A percentile compares a stretch with the other conserved stretches of the same genome.
Conservation (phyloP, 208 protist genomes). For the Wallacemonas sp. region DNA sequence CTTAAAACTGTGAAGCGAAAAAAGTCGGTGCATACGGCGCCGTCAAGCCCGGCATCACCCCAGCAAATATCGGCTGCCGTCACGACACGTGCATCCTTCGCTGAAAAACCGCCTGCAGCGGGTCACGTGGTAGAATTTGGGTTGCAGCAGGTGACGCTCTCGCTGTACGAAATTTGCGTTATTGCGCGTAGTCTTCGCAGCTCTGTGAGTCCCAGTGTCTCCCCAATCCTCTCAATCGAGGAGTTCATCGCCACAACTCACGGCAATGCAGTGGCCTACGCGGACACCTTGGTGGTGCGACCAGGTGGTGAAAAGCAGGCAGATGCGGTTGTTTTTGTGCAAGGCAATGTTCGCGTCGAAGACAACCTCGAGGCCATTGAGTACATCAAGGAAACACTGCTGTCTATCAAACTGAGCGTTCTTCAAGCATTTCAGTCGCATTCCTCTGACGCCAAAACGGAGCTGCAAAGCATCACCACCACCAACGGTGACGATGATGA, state of each 20-base stretch:
- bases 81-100: too few species aligned
- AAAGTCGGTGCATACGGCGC: not conserved
- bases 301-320: not conserved
- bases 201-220: not conserved
- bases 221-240: conserved; percentile 7
- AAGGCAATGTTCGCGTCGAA: conserved; percentile 9
- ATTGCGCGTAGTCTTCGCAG: conserved; percentile 6
- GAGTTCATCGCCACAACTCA: conserved; percentile 15
- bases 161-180: not conserved
- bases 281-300: not conserved
- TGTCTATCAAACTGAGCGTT: conserved; percentile 1
- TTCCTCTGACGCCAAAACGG: too few species aligned
- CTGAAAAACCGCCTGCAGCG: too few species aligned
- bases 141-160: conserved; percentile 4
- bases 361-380: conserved; percentile 29
- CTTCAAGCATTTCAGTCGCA: not conserved
- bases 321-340: conserved; percentile 1
- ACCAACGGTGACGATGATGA: too few species aligned
- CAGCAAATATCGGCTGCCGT: not conserved
- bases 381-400: conserved; percentile 21
- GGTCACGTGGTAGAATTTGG: not conserved
- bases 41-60: not conserved
- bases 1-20: not conserved
- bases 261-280: conserved; percentile 1
- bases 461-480: too few species aligned